Conservation (phyloP, 2,329 filamentous ascomycete species). For the Ilyonectria destructans region DNA sequence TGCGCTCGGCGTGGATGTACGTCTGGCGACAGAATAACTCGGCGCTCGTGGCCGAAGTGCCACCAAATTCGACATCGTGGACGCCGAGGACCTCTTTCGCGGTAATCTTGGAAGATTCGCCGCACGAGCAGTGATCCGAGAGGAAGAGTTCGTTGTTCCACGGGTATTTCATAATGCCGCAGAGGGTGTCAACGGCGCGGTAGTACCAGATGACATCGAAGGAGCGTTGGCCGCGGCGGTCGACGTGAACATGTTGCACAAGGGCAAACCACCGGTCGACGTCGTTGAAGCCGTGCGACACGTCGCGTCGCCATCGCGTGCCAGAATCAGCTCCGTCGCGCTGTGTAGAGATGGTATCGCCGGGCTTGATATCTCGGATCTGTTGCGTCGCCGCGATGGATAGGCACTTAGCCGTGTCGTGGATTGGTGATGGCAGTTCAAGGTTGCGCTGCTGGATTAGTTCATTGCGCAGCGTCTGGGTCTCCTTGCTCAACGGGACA, state of each 20-base stretch:
- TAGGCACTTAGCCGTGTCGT: slow-evolving; percentile 42
- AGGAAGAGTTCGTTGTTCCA: slow-evolving; percentile 83
- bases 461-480: slow-evolving; percentile 49
- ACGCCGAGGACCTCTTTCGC: slow-evolving; percentile 71
- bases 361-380: slow-evolving; percentile 57
- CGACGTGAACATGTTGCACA: slow-evolving; percentile 71
- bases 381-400: slow-evolving; percentile 44
- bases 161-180: slow-evolving; percentile 78
- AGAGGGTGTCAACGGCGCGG: slow-evolving; percentile 78
- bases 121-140: slow-evolving; percentile 83
- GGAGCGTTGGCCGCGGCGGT: slow-evolving; percentile 54
- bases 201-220: slow-evolving; percentile 85
- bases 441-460: slow-evolving; percentile 51
- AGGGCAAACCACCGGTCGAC: slow-evolving; percentile 79
- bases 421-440: slow-evolving; percentile 46
- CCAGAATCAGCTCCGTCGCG: slow-evolving; percentile 63
- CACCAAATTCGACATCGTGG: slow-evolving; percentile 73
- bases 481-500: slow-evolving; percentile 48
- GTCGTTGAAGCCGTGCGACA: slow-evolving; percentile 59
- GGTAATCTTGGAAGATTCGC: slow-evolving; percentile 62
- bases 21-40: slow-evolving; percentile 81
- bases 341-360: slow-evolving; percentile 66
- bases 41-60: slow-evolving; percentile 60
- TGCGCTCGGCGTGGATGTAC: slow-evolving; percentile 73
- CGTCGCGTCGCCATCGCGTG: slow-evolving; percentile 71